Evolutionary conservation across 208 protist species (phyloP).

Genomic region (Crithidia brevicula): DNA sequence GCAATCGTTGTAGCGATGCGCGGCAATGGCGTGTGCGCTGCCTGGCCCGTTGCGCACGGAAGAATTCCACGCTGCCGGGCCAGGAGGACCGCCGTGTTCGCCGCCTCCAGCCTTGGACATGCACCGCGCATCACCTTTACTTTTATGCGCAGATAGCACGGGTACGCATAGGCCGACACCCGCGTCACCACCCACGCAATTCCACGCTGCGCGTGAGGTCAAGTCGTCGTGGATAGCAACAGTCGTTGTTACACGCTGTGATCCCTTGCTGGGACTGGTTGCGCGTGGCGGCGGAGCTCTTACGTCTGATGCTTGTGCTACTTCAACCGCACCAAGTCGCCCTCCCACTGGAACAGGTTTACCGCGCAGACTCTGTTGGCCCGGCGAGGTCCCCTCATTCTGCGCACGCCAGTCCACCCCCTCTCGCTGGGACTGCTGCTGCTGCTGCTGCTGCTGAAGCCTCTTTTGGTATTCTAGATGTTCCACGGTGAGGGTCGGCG

Average conservation of each 20-base stretch:
- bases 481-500: not conserved
- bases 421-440: no score
- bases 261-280: slow-evolving; percentile 1
- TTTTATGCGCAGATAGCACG: not conserved
- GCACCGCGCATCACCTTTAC: not conserved
- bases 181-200: not conserved
- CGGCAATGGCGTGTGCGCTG: not conserved
- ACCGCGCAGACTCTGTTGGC: not conserved
- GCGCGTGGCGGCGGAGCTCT: slow-evolving; percentile 18
- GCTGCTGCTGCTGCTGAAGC: not conserved
- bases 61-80: not conserved
- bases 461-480: not conserved
- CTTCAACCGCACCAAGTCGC: no score
- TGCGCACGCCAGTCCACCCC: not conserved
- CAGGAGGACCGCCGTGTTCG: not conserved
- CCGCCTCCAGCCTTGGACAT: no score
- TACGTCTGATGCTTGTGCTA: no score
- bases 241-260: no score
- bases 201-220: no score
- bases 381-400: not conserved
- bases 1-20: not conserved
- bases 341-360: no score
- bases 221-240: no score
- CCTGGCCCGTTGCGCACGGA: not conserved
- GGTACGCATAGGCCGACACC: slow-evolving; percentile 4